These are phyloP conservation scores for Dichomitus squalens DNA, from an alignment of 1,284 basidiomycete species.

Conservation along the genomic window DNA sequence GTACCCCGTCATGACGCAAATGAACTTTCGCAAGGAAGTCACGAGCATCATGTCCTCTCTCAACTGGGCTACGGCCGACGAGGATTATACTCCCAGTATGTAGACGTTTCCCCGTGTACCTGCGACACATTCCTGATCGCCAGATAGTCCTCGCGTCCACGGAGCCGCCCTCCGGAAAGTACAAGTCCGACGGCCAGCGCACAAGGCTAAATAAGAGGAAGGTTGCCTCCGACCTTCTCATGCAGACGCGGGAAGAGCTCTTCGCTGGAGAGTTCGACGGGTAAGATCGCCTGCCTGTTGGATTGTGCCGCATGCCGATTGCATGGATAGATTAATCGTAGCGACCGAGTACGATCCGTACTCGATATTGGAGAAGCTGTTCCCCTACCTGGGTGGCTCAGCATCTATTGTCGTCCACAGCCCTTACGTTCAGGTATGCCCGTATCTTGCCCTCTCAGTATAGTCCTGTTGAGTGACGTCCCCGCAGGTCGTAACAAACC, in stretches of 20 bases:
- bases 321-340: slow-evolving; percentile 65
- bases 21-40: slow-evolving; percentile 81
- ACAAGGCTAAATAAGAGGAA: slow-evolving; percentile 74
- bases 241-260: slow-evolving; percentile 75
- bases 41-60: slow-evolving; percentile 66
- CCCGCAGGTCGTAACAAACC: slow-evolving; percentile 68
- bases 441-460: neutral
- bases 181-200: slow-evolving; percentile 70
- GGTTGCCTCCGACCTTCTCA: slow-evolving; percentile 57
- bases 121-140: neutral
- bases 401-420: slow-evolving; percentile 87
- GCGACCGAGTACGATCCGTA: slow-evolving; percentile 87
- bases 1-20: slow-evolving; percentile 81
- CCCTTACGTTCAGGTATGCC: slow-evolving; percentile 73
- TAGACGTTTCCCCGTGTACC: slow-evolving; percentile 1
- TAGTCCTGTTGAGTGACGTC: slow-evolving; percentile 3
- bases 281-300: slow-evolving; percentile 41
- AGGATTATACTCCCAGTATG: slow-evolving; percentile 72
- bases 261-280: slow-evolving; percentile 89
- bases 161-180: slow-evolving; percentile 54
- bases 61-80: slow-evolving; percentile 91
- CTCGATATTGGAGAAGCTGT: slow-evolving; percentile 78
- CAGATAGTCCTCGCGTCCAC: slow-evolving; percentile 55
- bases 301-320: slow-evolving; percentile 1
- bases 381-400: slow-evolving; percentile 83